Evolutionary conservation across 371 early-diverging fungal species (phyloP).

Genomic region (Umbelopsis sp.): DNA sequence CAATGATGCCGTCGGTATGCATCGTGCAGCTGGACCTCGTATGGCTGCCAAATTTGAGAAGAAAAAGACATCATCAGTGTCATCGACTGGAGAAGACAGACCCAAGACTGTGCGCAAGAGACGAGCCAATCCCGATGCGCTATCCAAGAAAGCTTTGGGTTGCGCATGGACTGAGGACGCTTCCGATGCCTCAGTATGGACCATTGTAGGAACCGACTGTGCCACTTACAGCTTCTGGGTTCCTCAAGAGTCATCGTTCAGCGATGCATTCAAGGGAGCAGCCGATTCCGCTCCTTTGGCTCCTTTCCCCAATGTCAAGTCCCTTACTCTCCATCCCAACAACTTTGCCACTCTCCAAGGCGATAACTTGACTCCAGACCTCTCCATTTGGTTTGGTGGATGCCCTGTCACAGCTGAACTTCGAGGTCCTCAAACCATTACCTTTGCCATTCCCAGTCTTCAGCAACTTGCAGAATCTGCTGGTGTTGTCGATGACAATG

Average conservation of each 20-base stretch:
- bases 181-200: constrained; percentile 87
- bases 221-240: constrained; percentile 78
- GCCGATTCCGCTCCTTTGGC: constrained; percentile 26
- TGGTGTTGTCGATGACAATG: constrained; percentile 28
- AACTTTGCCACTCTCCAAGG: constrained; percentile 54
- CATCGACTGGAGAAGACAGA: constrained; percentile 9
- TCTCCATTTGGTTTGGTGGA: constrained; percentile 71
- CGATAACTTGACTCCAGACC: constrained; percentile 65
- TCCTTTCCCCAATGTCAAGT: constrained; percentile 40
- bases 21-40: constrained; percentile 50
- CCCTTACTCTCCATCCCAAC: constrained; percentile 19
- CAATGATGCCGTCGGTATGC: constrained; percentile 80
- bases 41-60: constrained; percentile 19
- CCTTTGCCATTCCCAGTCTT: constrained; percentile 48
- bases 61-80: constrained; percentile 18
- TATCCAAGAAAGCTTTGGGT: constrained; percentile 39
- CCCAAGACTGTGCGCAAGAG: constrained; percentile 42
- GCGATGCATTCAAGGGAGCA: constrained; percentile 23
- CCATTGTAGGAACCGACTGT: constrained; percentile 85
- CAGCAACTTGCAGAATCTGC: constrained; percentile 31
- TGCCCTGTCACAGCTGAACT: constrained; percentile 34
- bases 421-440: constrained; percentile 49
- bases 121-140: constrained; percentile 27
- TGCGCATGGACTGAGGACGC: constrained; percentile 84
- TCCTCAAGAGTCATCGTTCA: constrained; percentile 34